phyloP scores from a whole-genome alignment of 2,329 filamentous ascomycete genomes.

The Sporothrix schenckii region DNA sequence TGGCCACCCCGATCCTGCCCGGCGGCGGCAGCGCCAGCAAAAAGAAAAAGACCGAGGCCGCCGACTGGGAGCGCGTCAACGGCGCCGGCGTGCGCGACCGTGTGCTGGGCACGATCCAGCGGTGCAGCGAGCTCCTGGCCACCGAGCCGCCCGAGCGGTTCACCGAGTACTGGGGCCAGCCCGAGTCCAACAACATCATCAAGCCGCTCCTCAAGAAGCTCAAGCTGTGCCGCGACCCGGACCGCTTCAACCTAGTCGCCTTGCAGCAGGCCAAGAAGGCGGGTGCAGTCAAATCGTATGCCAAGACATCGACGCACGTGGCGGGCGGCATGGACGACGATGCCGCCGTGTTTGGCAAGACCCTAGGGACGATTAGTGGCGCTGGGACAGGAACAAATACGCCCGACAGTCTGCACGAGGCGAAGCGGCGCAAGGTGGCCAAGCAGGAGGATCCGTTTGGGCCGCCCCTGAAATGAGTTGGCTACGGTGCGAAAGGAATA shows the following conservation, averaged over 20 bases:
- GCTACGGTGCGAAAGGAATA: neutral
- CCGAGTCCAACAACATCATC: constrained; percentile 54
- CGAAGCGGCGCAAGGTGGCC: constrained; percentile 53
- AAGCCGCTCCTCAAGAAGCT: constrained; percentile 68
- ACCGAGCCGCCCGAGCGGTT: constrained; percentile 61
- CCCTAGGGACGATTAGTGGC: neutral
- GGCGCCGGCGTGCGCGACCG: constrained; percentile 49
- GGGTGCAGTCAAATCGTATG: constrained; percentile 45
- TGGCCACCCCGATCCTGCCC: constrained; percentile 27
- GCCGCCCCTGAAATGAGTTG: constrained; percentile 41
- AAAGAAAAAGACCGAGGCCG: constrained; percentile 31
- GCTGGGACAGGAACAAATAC: constrained; percentile 38
- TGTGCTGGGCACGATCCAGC: constrained; percentile 53
- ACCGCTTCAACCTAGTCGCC: constrained; percentile 71
- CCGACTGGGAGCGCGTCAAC: constrained; percentile 38
- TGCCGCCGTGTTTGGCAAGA: constrained; percentile 33
- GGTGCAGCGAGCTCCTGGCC: constrained; percentile 58
- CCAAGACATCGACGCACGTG: constrained; percentile 47
- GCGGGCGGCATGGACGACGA: constrained; percentile 42
- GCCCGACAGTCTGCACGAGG: constrained; percentile 39
- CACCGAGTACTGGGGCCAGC: constrained; percentile 57
- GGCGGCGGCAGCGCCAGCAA: constrained; percentile 35
- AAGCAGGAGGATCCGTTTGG: constrained; percentile 54
- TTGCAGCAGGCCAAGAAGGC: constrained; percentile 67
- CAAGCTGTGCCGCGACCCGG: constrained; percentile 72